Base-by-base conservation (phyloP, 768 basidiomycete species). In the Tubosaeta sp. region DNA sequence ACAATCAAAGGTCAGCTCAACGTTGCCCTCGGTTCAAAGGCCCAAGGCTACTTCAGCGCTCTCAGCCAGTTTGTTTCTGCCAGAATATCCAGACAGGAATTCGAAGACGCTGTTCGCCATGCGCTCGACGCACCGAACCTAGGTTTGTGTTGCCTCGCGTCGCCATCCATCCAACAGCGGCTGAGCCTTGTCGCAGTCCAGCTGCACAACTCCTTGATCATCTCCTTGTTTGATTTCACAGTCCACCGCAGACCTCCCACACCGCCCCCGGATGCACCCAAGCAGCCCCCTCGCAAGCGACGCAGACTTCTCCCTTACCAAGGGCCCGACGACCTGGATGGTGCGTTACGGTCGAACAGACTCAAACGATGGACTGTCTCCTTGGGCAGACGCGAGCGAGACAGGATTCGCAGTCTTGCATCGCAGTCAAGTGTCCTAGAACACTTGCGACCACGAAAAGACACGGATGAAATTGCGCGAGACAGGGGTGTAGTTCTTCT, bases 181-280 rank as follows among this genome's bases (percentile, higher is more conserved):
- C 60, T 61, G 21, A 63, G 50, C 22, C 24, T 52, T 29, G 50
- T 10, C 38, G n/a, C 54, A 85, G 86, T 90, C 25, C 87, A 89
- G 66, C 71, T 90, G 2, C 90, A 92, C 63, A 92, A 92, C 66
- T 83, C 89, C 11, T 75, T 92, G 29, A 83, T 92, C 31, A 90
- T 91, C 27, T 89, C 89, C 2, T 68, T 92, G 14, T 88, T 91
- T 55, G 88, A 89, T 66, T 85, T 86, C 21, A 87, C 87, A 2
- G 80, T 81, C 0, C 81, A 85, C 57, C 81, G 84, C 57, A 78
- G 85, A 36, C 81, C 81, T 2, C 78, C 80, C 0, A 82, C 86
- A 1, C 84, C 86, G 4, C 81, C 82, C 1, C 76, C 78, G n/a
- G 71, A 83, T 34, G 63, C 73, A 1, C 78, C 84, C 9, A 86